phyloP scores from a whole-genome alignment of 2,329 filamentous ascomycete species.

The Akanthomyces dipterigenus region DNA sequence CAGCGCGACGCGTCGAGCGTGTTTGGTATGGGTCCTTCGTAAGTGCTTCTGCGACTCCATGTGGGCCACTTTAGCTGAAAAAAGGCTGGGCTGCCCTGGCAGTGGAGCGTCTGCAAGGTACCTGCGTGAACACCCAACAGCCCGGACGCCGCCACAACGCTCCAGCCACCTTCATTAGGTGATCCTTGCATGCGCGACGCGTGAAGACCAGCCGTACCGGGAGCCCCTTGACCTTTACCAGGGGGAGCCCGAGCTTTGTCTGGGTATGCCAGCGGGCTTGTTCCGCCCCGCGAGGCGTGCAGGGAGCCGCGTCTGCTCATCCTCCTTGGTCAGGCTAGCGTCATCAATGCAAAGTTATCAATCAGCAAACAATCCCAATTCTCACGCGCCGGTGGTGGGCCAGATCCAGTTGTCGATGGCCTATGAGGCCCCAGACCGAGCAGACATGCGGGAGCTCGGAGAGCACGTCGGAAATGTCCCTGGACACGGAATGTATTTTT shows the following conservation, averaged over 20 bases:
- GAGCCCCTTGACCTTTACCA: not conserved
- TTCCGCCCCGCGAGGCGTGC: constrained; percentile 15
- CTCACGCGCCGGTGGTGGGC: constrained; percentile 18
- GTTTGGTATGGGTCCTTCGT: constrained; percentile 16
- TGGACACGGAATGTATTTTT: not conserved
- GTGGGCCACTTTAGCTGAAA: constrained; percentile 21
- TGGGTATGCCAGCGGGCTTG: constrained; percentile 13
- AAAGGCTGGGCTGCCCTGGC: constrained; percentile 7
- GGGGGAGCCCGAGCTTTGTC: not conserved
- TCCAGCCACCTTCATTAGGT: constrained; percentile 16
- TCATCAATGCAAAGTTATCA: constrained; percentile 21
- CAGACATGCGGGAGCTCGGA: constrained; percentile 18
- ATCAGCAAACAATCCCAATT: constrained; percentile 24
- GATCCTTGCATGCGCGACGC: constrained; percentile 13
- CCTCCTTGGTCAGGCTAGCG: constrained; percentile 18
- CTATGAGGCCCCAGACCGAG: constrained; percentile 10
- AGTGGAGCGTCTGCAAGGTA: constrained; percentile 12
- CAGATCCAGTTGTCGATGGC: constrained; percentile 14
- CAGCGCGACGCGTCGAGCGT: constrained; percentile 28
- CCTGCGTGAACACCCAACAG: constrained; percentile 8
- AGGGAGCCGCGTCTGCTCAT: constrained; percentile 1
- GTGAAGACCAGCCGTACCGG: constrained; percentile 14
- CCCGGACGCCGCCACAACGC: not conserved
- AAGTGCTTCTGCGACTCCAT: not conserved
- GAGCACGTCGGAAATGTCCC: constrained; percentile 15